phyloP scores from a whole-genome alignment of 768 basidiomycete species.

The Obba rivulosa region DNA sequence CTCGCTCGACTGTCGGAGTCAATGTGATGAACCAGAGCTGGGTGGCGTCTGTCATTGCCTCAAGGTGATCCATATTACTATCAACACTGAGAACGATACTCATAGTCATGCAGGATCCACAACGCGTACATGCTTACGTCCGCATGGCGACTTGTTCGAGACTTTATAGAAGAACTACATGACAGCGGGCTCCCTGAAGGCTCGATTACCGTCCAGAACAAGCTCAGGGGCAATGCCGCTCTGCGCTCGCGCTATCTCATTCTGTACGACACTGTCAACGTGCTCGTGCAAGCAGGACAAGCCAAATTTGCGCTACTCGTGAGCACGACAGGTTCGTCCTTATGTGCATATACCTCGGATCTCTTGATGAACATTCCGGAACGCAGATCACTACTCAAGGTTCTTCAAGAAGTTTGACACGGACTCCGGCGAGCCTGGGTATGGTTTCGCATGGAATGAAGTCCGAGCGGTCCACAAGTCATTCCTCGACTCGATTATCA shows the following conservation, averaged over 20 bases:
- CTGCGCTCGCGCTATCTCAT: constrained; percentile 58
- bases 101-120: constrained; percentile 52
- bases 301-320: constrained; percentile 63
- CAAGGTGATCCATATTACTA: constrained; percentile 36
- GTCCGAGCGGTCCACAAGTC: constrained; percentile 64
- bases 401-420: constrained; percentile 53
- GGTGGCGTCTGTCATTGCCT: constrained; percentile 54
- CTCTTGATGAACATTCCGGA: not conserved
- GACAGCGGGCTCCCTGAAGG: constrained; percentile 27
- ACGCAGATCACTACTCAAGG: constrained; percentile 61
- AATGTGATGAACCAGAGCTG: constrained; percentile 35
- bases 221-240: constrained; percentile 45
- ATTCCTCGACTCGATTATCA: constrained; percentile 78
- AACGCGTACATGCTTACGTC: constrained; percentile 81
- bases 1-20: constrained; percentile 19
- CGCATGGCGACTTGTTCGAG: constrained; percentile 71
- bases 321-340: constrained; percentile 57
- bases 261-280: constrained; percentile 57
- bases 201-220: constrained; percentile 34
- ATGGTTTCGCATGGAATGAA: constrained; percentile 61
- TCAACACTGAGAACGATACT: constrained; percentile 2
- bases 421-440: constrained; percentile 36
- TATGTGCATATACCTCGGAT: not conserved
- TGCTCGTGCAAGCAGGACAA: constrained; percentile 58
- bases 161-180: constrained; percentile 45